Conservation (phyloP, 805 yeast genomes). For the Yarrowia hollandica region DNA sequence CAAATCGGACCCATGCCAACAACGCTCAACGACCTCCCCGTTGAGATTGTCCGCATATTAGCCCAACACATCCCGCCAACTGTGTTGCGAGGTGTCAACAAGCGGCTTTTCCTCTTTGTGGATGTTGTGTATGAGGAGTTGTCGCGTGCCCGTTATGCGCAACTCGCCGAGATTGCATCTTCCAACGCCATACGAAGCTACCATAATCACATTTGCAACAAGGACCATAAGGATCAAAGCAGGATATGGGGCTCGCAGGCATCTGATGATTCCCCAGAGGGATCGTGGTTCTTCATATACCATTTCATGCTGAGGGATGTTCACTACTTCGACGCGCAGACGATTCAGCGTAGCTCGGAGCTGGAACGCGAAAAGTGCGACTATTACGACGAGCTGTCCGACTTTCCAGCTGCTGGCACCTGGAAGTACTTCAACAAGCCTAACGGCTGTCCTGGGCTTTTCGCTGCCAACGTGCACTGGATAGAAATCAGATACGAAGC, state of each 20-base stretch:
- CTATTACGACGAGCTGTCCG: slow-evolving; percentile 10
- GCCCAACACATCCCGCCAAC: slow-evolving; percentile 8
- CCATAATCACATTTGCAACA: slow-evolving; percentile 17
- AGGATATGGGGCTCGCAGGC: neutral
- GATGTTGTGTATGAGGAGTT: slow-evolving; percentile 16
- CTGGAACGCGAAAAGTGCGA: slow-evolving; percentile 20
- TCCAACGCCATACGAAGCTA: neutral
- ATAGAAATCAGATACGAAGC: slow-evolving; percentile 23
- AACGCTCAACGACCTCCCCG: slow-evolving; percentile 29
- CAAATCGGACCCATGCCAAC: slow-evolving; percentile 15
- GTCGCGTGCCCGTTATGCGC: slow-evolving; percentile 24
- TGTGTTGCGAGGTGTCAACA: slow-evolving; percentile 15
- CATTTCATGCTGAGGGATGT: slow-evolving; percentile 25
- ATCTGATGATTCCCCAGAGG: neutral
- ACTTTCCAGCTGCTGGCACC: slow-evolving; percentile 27
- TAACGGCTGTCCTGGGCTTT: slow-evolving; percentile 20
- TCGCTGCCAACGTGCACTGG: slow-evolving; percentile 23
- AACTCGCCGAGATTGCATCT: neutral
- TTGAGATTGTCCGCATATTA: slow-evolving; percentile 27
- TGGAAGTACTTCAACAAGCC: slow-evolving; percentile 24
- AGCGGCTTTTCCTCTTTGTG: slow-evolving; percentile 20
- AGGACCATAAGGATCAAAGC: neutral
- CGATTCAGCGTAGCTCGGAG: slow-evolving; percentile 8
- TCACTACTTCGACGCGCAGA: slow-evolving; percentile 21
- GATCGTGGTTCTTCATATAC: slow-evolving; percentile 27